Conservation (phyloP, 2,329 filamentous ascomycete species). For the Ceratocystis cubensis region DNA sequence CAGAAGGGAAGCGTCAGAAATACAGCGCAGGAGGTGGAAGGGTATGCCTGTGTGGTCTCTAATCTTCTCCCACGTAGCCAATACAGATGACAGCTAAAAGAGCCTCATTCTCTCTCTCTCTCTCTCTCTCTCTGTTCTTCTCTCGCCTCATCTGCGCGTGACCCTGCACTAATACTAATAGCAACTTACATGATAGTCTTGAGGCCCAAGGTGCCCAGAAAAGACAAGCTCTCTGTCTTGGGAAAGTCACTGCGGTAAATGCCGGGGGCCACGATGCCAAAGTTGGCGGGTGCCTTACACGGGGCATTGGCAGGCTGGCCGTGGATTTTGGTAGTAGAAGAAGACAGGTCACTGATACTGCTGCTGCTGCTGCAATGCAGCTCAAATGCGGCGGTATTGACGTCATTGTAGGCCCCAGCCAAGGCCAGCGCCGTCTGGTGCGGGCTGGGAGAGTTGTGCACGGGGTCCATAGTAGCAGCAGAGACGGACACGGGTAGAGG, state of each 20-base stretch:
- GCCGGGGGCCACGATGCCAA: constrained; percentile 58
- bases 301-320: not conserved
- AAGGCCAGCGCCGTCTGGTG: not conserved
- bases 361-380: not conserved
- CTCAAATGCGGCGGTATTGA: not conserved
- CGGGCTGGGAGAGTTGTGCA: not conserved
- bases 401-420: not conserved
- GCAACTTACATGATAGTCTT: constrained; percentile 63
- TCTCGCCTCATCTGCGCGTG: not conserved
- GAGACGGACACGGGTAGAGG: not conserved
- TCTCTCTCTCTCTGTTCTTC: not conserved
- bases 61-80: too few species aligned
- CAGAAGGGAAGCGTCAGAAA: not conserved
- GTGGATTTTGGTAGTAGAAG: not conserved
- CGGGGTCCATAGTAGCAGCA: not conserved
- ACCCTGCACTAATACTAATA: not conserved
- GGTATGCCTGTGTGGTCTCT: too few species aligned
- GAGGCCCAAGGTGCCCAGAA: constrained; percentile 53
- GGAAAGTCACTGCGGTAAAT: constrained; percentile 80
- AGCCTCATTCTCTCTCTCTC: not conserved
- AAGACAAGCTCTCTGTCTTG: constrained; percentile 53
- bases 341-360: not conserved
- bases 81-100: too few species aligned
- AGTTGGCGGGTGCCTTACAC: constrained; percentile 49
- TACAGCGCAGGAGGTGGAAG: not conserved